Conservation (phyloP, 2,329 filamentous ascomycete species). For the Pestalotiopsis sp. region DNA sequence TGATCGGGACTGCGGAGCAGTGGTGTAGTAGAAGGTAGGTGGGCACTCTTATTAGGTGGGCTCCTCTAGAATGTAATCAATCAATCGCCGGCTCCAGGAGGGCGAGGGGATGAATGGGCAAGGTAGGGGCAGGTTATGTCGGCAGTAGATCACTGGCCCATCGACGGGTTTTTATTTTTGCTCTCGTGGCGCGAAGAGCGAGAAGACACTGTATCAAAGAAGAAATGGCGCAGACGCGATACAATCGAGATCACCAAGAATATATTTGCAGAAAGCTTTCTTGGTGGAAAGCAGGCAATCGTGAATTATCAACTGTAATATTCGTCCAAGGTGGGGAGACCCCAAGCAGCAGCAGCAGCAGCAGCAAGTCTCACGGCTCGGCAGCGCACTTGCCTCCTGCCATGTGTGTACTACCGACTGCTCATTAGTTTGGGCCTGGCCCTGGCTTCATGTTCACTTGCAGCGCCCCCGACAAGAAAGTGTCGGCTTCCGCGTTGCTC, state of each 20-base stretch:
- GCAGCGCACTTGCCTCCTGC: neutral
- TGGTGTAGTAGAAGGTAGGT: neutral
- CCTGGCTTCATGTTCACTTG: no score
- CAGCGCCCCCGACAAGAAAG: no score
- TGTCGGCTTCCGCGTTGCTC: neutral
- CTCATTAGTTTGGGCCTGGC: no score
- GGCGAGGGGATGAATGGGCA: neutral
- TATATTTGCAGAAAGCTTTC: neutral
- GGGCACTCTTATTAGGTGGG: neutral
- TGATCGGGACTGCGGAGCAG: slow-evolving; percentile 23
- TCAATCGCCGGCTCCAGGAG: neutral
- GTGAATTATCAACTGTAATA: neutral
- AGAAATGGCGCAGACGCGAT: neutral
- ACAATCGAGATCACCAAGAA: neutral
- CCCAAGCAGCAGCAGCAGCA: neutral
- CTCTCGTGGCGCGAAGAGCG: neutral
- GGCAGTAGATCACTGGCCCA: neutral
- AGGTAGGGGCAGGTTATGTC: neutral
- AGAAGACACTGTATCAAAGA: neutral
- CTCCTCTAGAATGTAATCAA: neutral
- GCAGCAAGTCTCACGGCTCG: neutral
- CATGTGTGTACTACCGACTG: neutral
- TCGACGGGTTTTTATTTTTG: neutral
- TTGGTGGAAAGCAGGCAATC: neutral
- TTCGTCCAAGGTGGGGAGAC: neutral